These are phyloP conservation scores for Stenocarpella maydis DNA, from an alignment of 2,329 filamentous ascomycete species.

Conservation along the genomic window DNA sequence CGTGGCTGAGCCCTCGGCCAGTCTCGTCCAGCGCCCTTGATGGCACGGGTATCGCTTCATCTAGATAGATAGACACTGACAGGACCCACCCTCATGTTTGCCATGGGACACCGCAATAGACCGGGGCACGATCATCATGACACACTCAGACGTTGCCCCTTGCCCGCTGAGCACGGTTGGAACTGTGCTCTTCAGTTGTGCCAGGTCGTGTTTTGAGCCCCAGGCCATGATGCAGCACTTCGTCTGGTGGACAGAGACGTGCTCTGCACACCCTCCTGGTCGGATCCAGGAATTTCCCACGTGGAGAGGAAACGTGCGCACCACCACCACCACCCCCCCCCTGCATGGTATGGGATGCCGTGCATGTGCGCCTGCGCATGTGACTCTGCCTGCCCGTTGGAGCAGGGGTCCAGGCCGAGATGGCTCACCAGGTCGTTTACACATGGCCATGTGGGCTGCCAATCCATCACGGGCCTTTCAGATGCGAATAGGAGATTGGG, in stretches of 20 bases:
- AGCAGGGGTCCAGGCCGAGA: not conserved
- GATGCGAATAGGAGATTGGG: no score
- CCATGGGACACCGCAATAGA: conserved; percentile 12
- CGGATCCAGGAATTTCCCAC: not conserved
- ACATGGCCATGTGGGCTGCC: not conserved
- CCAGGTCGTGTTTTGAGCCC: not conserved
- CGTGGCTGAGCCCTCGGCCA: not conserved
- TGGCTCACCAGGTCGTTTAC: not conserved
- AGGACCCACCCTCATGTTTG: not conserved
- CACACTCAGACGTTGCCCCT: not conserved
- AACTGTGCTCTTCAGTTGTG: not conserved
- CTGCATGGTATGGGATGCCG: not conserved
- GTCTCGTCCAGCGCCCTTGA: not conserved
- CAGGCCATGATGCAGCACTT: not conserved
- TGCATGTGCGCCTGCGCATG: not conserved
- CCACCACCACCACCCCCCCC: no score
- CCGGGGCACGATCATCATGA: not conserved
- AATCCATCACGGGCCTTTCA: no score
- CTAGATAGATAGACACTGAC: not conserved
- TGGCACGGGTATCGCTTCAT: not conserved
- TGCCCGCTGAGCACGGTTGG: no score
- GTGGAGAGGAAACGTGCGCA: not conserved
- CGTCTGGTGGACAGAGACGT: not conserved
- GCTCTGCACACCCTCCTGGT: not conserved
- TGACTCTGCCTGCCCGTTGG: not conserved